Evolutionary conservation across 306 rosid species (phyloP).

Genomic region (Senna siamea): DNA sequence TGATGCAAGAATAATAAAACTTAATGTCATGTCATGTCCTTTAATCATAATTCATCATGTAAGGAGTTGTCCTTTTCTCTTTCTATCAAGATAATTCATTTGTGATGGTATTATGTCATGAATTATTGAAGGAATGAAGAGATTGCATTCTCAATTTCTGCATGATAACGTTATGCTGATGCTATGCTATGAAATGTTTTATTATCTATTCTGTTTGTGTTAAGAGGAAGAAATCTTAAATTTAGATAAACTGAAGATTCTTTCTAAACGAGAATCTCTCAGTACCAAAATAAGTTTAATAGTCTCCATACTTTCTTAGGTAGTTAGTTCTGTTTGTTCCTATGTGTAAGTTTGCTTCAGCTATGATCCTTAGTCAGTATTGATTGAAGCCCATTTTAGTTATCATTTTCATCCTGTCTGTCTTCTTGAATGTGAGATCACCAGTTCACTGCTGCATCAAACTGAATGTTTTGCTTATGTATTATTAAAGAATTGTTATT

Average conservation of each 20-base stretch:
- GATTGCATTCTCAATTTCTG: not conserved
- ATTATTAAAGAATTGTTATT: not conserved
- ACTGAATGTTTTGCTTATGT: not conserved
- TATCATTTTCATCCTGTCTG: not conserved
- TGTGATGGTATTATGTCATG: not conserved
- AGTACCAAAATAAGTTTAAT: not conserved
- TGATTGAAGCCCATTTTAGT: not conserved
- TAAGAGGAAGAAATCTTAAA: not conserved
- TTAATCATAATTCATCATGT: not conserved
- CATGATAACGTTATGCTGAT: not conserved
- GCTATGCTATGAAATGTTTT: not conserved
- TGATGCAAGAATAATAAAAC: slow-evolving; percentile 3
- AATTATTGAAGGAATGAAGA: not conserved
- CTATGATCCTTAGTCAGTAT: not conserved
- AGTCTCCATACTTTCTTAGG: not conserved
- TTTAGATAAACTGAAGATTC: not conserved
- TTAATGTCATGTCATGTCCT: not conserved
- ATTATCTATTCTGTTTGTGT: not conserved
- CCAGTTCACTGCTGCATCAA: too few species aligned
- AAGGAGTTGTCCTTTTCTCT: not conserved
- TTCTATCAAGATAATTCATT: not conserved
- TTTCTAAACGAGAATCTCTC: not conserved
- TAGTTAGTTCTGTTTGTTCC: not conserved
- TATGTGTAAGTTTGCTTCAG: not conserved
- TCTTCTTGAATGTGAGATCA: not conserved